Base-by-base conservation (phyloP, 768 basidiomycete genomes). In the Hortiboletus flavorubellus region DNA sequence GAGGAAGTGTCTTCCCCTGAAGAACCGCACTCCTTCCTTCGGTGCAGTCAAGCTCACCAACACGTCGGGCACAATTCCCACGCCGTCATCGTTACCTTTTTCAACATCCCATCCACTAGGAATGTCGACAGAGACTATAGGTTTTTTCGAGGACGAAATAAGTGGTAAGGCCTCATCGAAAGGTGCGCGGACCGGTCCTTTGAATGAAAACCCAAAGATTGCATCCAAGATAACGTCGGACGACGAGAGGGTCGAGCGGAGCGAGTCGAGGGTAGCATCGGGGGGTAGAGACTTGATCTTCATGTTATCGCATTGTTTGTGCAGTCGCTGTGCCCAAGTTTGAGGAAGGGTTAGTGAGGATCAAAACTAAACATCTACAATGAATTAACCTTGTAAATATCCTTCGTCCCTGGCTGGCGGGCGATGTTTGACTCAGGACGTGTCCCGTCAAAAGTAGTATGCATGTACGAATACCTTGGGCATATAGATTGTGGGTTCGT, bases 51-150 rank as follows among this genome's bases (percentile, higher is more conserved):
- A 74, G 64, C 91, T 95, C 54, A 99, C 73, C 42, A 99, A 73
- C 8, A 91, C 89, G 51, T 90, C 83, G 0, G 96, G 89, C 16
- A 81, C 71, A 47, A 98, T 73, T 81, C 89, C 58, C 8, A 46
- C 15, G 77, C 71, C 15, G 76, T 80, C 44, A 71, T 75, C 5
- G 72, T 75, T 48, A 80, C 96, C 96, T 21, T 78, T 73, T 62
- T 95, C 91, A 23, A 98, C 93, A 64, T 94, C 85, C 97, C 97
- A 99, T 8, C 95, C 97, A 1, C 89, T 92, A 0, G 97, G 97
- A 46, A 99, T 93, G 71, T 99, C 97, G 4, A 99, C 89, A 2
- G 90, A 92, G 29, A 99, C 82, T 64, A 98, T 89, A 0, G 97
- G 95, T 14, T 91, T 76, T 8, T 76, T 69, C 5, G 86, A 85